Percentiles rank a stretch among this genome's conserved stretches.
These are phyloP conservation scores for Sclerotinia glacialis DNA, from an alignment of 2,329 filamentous ascomycete genomes.

Conservation along the genomic window DNA sequence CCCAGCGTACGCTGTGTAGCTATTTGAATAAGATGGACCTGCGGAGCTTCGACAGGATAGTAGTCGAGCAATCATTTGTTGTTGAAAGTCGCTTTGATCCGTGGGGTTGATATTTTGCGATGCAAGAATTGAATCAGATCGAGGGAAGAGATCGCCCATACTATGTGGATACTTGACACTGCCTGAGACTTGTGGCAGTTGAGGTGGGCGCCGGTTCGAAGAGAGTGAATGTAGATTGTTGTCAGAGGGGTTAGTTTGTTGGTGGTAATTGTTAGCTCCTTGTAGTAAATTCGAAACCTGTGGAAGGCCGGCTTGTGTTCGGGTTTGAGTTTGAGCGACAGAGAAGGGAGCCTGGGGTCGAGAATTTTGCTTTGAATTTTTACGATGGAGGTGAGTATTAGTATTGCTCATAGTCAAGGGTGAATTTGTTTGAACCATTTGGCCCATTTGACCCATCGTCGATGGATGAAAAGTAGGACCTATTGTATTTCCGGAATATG, in stretches of 20 bases:
- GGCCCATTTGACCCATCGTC: background rate
- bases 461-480: slow-evolving; percentile 4
- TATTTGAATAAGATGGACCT: background rate
- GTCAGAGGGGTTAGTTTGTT: slow-evolving; percentile 4
- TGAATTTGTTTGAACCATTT: background rate
- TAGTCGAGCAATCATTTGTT: slow-evolving; percentile 12
- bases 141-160: slow-evolving; percentile 17
- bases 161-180: slow-evolving; percentile 8
- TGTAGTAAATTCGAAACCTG: slow-evolving; percentile 11
- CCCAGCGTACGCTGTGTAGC: background rate
- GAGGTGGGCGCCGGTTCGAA: background rate
- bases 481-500: slow-evolving; percentile 10
- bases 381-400: background rate
- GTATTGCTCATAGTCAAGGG: slow-evolving; percentile 13
- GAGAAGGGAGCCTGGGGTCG: slow-evolving; percentile 6
- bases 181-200: background rate
- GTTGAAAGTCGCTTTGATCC: slow-evolving; percentile 11
- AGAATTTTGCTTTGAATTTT: background rate
- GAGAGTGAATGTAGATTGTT: slow-evolving; percentile 18
- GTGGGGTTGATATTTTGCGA: slow-evolving; percentile 15
- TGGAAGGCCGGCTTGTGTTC: slow-evolving; percentile 7
- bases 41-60: background rate
- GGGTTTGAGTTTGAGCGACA: slow-evolving; percentile 1
- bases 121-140: slow-evolving; percentile 11
- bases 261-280: background rate